Base-by-base conservation (phyloP, 768 basidiomycete species). In the Tulasnella sp. region DNA sequence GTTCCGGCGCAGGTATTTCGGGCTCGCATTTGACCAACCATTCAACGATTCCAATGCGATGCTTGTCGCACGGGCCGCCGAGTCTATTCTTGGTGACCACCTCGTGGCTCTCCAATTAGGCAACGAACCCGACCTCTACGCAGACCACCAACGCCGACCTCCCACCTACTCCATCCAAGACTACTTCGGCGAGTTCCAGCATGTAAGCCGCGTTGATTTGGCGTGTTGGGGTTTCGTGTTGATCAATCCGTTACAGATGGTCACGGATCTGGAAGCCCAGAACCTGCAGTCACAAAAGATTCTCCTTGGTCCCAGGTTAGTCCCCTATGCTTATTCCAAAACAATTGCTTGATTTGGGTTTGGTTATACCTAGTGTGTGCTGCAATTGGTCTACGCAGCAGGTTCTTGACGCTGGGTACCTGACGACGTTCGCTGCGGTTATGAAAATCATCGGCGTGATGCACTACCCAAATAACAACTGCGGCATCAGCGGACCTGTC, bases 111-210 rank as follows among this genome's bases (percentile, higher is more conserved):
- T 84, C 6, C 81, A 85, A 65, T 76, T 80, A 1, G 84, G 81
- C 2, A 87, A 89, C 67, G 84, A 87, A 68, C 86, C 85, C 14
- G 86, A 90, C 71, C 75, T 86, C 61, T 89, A 82, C 61, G 67
- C 77, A 71, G 8, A 77, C 40, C 81, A 78, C 58, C 74, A 66
- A 1, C 59, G 73, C 57, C 69, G 77, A 29, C 29, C 53, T 1
- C 21, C 19, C 1, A 57, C 36, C 14, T 66, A 66, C 60, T 39
- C 53, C 11, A 63, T 63, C 5, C 53, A 40, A 29, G 62, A 63
- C 41, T 66, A 63, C 53, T 52, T 61, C 27, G 57, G 56, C 27
- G 65, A 66, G 39, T 60, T 61, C 51, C 59, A 19, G n/a, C 34
- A 17, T 52, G 32, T 40, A 35, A 52, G 37, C 27, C 15, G 6